Evolutionary conservation across 148 eudicot genomes (phyloP), one percentile per base, ranked within the genome.

Genomic region (Cornus florida): DNA sequence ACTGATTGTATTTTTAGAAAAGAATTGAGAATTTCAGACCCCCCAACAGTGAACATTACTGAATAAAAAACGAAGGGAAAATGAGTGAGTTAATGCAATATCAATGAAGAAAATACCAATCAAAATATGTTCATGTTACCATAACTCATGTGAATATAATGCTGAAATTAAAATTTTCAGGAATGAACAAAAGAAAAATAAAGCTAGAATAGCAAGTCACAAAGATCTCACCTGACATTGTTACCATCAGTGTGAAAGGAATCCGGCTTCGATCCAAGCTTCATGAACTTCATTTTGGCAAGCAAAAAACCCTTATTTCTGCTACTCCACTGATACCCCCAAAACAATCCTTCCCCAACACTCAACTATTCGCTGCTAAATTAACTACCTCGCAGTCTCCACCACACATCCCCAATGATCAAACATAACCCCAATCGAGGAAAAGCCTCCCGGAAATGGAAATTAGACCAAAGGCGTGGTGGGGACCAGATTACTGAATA

Each of bases 241-340:
- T 90, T 84, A 41, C 87, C 93, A 64, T 91, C 94, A 57, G 78
- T 86, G 86, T 90, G 97, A 82, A 94, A 91, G 46, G 88, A 76
- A 87, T 94, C 98, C 6, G 92, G 91, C 83, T 91, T 94, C 67
- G 98, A 92, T 84, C 98, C 98, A 78, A 94, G 95, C 86, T 94
- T 94, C 98, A 94, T 94, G 84, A 94, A 94, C 95, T 94, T 94
- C 98, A 94, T 94, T 82, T 76, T 89, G 73, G 28, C 66, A 17
- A 67, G 75, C 7, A 87, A 81, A 82, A 79, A 82, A 79, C 82
- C 28, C 28, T 87, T 80, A 66, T 74, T 79, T 73, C 81, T 46
- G 22, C 75, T 56, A 67, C 50, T 72, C 77, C 50, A 66, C 43
- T 20, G 48, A 22, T 28, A 28, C 81, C 80, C 80, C 81, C 65